Base-by-base conservation (phyloP, 768 basidiomycete species). In the Mycena metata region DNA sequence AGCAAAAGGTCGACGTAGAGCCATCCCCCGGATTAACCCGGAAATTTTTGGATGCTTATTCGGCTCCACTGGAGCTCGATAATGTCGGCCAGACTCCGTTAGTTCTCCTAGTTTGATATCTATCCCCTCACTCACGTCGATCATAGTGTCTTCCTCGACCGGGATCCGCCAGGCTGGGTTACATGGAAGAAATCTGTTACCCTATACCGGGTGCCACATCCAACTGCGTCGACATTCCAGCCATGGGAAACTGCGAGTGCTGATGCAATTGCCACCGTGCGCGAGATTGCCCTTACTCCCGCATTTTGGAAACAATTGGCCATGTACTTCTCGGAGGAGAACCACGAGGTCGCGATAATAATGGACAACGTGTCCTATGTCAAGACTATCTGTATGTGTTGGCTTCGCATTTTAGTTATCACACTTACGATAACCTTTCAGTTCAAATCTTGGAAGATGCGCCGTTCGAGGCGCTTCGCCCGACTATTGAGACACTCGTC, bases 361-460 rank as follows among this genome's bases (percentile, higher is more conserved):
- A 88, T 90, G 70, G 92, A 94, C 77, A 89, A 93, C 72, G 85
- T 91, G 11, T 89, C 90, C 19, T 87, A 83, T 60, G 87, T 93
- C 30, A 94, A 93, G 77, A 91, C 91, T 1, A 90, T 93, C 54
- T 92, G 92, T 92, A 72, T 74, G 88, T 74, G 15, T 17, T 33
- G 15, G 58, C 41, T 41, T 58, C 35, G 24, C 67, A 46, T 36
- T 21, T 15, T 30, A 24, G 66, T 35, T 60, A 19, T 30, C 30
- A 30, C 30, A 30, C 33, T 72, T 11, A 67, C 35, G 23, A 11
- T 50, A 16, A 12, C n/a, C 8, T 57, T 47, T 77, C 67, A 92
- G 90, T 92, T 75, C 94, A 96, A 83, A 75, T 96, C 19, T 84
- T 93, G n/a, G 91, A 91, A 73, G 89, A 91, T 70, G 88, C 87